Conservation (phyloP, 2,329 filamentous ascomycete species). For the Calonectria fujianensis region DNA sequence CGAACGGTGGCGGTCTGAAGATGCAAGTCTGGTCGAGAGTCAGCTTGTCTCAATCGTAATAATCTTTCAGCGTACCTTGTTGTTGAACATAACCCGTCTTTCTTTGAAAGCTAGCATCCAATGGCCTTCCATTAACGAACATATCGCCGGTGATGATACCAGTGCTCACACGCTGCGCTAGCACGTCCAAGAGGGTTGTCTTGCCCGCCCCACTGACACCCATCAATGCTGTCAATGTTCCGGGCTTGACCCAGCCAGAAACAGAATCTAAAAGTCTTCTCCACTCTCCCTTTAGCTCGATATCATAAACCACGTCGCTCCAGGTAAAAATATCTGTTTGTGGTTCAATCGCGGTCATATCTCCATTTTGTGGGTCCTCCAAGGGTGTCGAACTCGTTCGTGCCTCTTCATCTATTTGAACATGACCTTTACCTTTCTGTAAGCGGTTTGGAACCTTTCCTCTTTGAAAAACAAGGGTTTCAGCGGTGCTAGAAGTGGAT, state of each 20-base stretch:
- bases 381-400: constrained; percentile 51
- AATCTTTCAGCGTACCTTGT: constrained; percentile 65
- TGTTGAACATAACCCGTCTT: constrained; percentile 82
- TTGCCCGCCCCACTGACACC: constrained; percentile 72
- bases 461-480: constrained; percentile 80
- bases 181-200: constrained; percentile 65
- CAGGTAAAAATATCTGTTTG: constrained; percentile 83
- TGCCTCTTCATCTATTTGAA: constrained; percentile 56
- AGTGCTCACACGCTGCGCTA: constrained; percentile 72
- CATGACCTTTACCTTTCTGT: constrained; percentile 55
- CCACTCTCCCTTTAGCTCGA: constrained; percentile 82
- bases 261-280: constrained; percentile 87
- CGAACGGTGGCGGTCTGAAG: constrained; percentile 73
- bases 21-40: constrained; percentile 68
- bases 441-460: constrained; percentile 70
- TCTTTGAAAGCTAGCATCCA: constrained; percentile 76
- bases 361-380: constrained; percentile 42
- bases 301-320: constrained; percentile 83
- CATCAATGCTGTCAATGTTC: constrained; percentile 88
- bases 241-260: constrained; percentile 92
- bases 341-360: constrained; percentile 60
- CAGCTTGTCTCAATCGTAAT: constrained; percentile 3
- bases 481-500: constrained; percentile 76
- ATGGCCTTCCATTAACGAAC: constrained; percentile 76
- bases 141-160: constrained; percentile 80